A percentile compares a stretch with the other conserved stretches of the same genome.
Conservation (phyloP, 768 basidiomycete species). For the Cyclocybe cylindracea region DNA sequence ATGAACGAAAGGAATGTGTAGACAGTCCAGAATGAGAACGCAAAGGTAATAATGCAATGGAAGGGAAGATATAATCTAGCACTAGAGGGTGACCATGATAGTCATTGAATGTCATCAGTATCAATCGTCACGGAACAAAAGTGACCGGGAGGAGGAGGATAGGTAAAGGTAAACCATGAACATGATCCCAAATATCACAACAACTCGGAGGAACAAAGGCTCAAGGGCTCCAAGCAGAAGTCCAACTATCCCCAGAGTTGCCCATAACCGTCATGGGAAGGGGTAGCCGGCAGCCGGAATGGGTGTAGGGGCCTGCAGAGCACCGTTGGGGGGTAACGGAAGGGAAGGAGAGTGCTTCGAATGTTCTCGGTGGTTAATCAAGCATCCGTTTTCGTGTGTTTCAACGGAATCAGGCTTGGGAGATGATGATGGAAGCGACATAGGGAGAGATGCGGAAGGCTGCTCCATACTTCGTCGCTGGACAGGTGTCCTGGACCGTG, state of each 20-base stretch:
- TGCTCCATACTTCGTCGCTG: too few relatives aligned
- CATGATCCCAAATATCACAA: conserved; percentile 1
- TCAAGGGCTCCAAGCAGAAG: conserved; percentile 7
- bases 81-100: too few relatives aligned
- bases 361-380: conserved; percentile 7
- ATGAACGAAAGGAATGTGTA: too few relatives aligned
- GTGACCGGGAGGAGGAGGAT: neutral
- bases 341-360: neutral
- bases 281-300: neutral
- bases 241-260: conserved; percentile 19
- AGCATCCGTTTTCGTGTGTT: conserved; percentile 12
- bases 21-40: too few relatives aligned
- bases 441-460: neutral
- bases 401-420: conserved; percentile 6
- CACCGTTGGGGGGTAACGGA: neutral
- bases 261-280: conserved; percentile 21
- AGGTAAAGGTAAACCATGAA: too few relatives aligned
- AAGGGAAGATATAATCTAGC: neutral
- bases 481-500: too few relatives aligned
- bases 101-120: too few relatives aligned
- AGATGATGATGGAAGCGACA: neutral
- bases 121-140: neutral
- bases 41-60: neutral
- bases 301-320: neutral
- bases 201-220: conserved; percentile 20